These are phyloP conservation scores for Saccharum officinarum DNA, from an alignment of 176 grass and related monocot genomes.

Conservation along the genomic window DNA sequence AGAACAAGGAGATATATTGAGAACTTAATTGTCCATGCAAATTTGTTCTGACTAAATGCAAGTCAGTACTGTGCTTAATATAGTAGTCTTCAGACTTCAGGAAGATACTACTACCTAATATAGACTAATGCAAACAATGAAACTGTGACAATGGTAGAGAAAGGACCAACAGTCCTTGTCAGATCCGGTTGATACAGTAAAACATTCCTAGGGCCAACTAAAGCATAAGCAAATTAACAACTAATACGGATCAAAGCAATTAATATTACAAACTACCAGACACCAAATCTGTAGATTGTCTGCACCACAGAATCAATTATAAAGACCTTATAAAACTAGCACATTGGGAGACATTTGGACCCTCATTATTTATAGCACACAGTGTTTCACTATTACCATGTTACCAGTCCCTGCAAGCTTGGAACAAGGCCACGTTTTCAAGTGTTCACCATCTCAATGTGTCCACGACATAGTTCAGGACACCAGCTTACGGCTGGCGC, in stretches of 20 bases:
- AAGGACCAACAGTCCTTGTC: slow-evolving; percentile 14
- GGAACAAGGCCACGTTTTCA: slow-evolving; percentile 38
- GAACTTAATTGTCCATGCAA: not conserved
- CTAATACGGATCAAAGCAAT: slow-evolving; percentile 29
- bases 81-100: not conserved
- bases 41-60: slow-evolving; percentile 11
- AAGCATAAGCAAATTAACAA: slow-evolving; percentile 28
- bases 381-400: slow-evolving; percentile 37
- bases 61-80: not conserved
- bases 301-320: slow-evolving; percentile 25
- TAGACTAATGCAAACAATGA: slow-evolving; percentile 12
- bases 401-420: slow-evolving; percentile 30
- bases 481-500: slow-evolving; percentile 32
- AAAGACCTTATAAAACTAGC: slow-evolving; percentile 26
- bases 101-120: slow-evolving; percentile 7
- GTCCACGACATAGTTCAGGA: slow-evolving; percentile 26
- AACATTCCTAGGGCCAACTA: slow-evolving; percentile 19
- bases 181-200: slow-evolving; percentile 31
- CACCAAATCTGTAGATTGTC: slow-evolving; percentile 11
- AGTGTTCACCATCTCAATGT: slow-evolving; percentile 23
- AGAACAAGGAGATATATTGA: slow-evolving; percentile 1
- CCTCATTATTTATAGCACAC: slow-evolving; percentile 36
- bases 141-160: not conserved
- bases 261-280: slow-evolving; percentile 21
- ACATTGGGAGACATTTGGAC: slow-evolving; percentile 37